Base-by-base conservation (phyloP, 331 rosid genomes). In the Spiraea crenata region DNA sequence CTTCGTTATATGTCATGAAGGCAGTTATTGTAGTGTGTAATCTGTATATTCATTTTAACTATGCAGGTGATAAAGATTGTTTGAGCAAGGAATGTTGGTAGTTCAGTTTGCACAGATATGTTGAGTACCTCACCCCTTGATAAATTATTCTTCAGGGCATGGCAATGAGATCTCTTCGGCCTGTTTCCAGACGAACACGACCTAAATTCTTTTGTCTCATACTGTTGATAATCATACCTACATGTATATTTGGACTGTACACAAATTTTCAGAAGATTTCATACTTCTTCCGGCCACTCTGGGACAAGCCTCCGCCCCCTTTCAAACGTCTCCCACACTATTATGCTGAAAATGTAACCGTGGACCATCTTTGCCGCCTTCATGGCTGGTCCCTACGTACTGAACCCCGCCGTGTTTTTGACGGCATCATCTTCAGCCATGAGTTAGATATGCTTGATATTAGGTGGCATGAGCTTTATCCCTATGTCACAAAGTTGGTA, bases 391-490 rank as follows among this genome's bases (percentile, higher is more conserved):
- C 99, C 8, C 69, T 81, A n/a, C 95, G 92, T 31, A 17, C 85
- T 7, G 49, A 83, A 58, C 96, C 95, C 31, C 97, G 97, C 20
- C 84, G 71, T 62, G 77, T 91, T 51, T 89, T 78, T 41, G 92
- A 93, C 81, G 96, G 83, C 68, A 62, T 91, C 71, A 91, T 93
- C 80, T 93, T 93, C 82, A 93, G 96, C 86, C 76, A 93, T 65
- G 99, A 93, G 82, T 63, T 91, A 25, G 99, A 93, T 84, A 42
- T 93, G 70, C 87, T 93, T 20, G 99, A 93, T 69, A 84, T 93
- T 55, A 78, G 99, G 81, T 89, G 87, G 97, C 87, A 64, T 3
- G 99, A 93, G 60, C 96, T 91, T 44, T 57, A 81, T 72, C 96
- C 99, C 1, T 84, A 85, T 25, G 82, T 91, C 66, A 68, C 91